These are phyloP conservation scores for Pezicula radicicola DNA, from an alignment of 2,329 filamentous ascomycete species.

Conservation along the genomic window DNA sequence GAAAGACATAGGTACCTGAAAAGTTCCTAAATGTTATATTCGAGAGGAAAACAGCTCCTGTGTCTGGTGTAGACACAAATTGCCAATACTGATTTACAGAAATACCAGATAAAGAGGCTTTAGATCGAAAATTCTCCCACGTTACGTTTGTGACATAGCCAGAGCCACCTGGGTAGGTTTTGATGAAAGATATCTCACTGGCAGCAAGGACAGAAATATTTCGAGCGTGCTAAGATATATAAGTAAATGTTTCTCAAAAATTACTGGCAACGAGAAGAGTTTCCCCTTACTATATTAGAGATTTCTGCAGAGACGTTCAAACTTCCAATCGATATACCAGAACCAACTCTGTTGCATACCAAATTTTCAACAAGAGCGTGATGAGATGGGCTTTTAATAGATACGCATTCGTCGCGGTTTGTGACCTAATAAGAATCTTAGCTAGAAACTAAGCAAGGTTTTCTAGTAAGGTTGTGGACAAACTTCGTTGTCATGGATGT, in stretches of 20 bases:
- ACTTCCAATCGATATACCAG: constrained; percentile 34
- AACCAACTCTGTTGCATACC: constrained; percentile 33
- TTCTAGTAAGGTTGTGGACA: too few relatives aligned
- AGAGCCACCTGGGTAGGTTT: constrained; percentile 36
- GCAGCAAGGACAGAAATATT: constrained; percentile 33
- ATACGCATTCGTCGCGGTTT: constrained; percentile 35
- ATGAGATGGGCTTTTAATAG: constrained; percentile 32
- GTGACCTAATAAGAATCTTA: constrained; percentile 22
- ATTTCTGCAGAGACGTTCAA: constrained; percentile 29
- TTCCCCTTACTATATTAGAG: constrained; percentile 27
- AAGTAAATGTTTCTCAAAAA: constrained; percentile 1
- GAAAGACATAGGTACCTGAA: constrained; percentile 16
- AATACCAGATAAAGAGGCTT: background rate
- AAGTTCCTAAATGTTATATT: constrained; percentile 18
- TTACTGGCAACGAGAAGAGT: too few relatives aligned
- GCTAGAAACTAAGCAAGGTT: too few relatives aligned
- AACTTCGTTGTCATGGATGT: constrained; percentile 33
- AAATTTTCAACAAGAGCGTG: constrained; percentile 32
- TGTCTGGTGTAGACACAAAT: constrained; percentile 6
- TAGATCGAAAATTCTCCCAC: constrained; percentile 25
- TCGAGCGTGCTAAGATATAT: constrained; percentile 17
- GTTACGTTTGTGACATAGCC: constrained; percentile 33
- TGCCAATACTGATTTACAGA: constrained; percentile 6
- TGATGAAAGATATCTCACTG: constrained; percentile 35
- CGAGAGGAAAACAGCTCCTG: constrained; percentile 7